These are phyloP conservation scores for Castanea sativa DNA, from an alignment of 306 rosid genomes.

Conservation along the genomic window DNA sequence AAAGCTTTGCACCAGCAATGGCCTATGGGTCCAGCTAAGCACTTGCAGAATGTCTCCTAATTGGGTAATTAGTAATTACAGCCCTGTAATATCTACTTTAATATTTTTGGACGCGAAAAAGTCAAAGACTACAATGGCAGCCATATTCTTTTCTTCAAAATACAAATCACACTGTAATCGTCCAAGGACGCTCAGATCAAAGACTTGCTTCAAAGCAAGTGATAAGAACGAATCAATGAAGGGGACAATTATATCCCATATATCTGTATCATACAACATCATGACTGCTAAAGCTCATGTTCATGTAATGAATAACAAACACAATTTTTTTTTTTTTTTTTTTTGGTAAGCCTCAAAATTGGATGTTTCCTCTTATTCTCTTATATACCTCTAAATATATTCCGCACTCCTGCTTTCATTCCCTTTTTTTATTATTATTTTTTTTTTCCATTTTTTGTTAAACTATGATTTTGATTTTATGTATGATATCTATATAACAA, in stretches of 20 bases:
- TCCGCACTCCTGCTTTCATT: constrained; percentile 3
- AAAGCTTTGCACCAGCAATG: too few relatives aligned
- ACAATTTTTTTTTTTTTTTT: background rate
- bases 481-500: constrained; percentile 23
- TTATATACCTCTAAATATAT: constrained; percentile 11
- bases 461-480: background rate
- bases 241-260: background rate
- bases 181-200: background rate
- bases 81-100: background rate
- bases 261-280: background rate
- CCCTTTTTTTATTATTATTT: background rate
- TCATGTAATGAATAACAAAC: constrained; percentile 12
- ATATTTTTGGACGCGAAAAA: background rate
- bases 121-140: background rate
- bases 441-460: background rate
- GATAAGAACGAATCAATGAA: background rate
- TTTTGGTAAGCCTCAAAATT: constrained; percentile 57
- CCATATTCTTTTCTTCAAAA: background rate
- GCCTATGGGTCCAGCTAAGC: too few relatives aligned
- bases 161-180: background rate
- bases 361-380: constrained; percentile 37
- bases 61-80: background rate
- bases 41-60: too few relatives aligned
- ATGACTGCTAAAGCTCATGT: background rate
- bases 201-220: background rate